phyloP scores from a whole-genome alignment of 2,329 filamentous ascomycete genomes.

The Stagonosporopsis rhizophila region DNA sequence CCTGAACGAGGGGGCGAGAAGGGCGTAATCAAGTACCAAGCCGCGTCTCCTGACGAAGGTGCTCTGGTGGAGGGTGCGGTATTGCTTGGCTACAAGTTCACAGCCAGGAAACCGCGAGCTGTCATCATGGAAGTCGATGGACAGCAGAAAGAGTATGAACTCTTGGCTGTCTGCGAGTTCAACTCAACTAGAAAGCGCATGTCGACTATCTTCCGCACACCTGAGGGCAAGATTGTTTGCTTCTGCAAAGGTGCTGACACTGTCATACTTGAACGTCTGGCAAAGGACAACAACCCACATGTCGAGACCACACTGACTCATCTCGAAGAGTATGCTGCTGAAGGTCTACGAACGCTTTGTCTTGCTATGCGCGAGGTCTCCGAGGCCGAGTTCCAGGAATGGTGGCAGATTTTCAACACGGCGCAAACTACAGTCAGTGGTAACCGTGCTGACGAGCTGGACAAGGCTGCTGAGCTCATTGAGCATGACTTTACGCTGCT shows the following conservation, averaged over 20 bases:
- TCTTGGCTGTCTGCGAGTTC: constrained; percentile 97
- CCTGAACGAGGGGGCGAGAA: constrained; percentile 84
- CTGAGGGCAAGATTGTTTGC: constrained; percentile 90
- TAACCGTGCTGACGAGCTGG: constrained; percentile 90
- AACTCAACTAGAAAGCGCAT: constrained; percentile 97
- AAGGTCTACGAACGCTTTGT: constrained; percentile 93
- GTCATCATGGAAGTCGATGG: constrained; percentile 84
- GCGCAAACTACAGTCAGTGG: constrained; percentile 90
- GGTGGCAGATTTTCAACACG: constrained; percentile 84
- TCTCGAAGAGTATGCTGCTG: constrained; percentile 97
- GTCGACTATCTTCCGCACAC: constrained; percentile 96
- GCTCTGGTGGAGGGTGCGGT: constrained; percentile 94
- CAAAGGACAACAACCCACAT: constrained; percentile 77
- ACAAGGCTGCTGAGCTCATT: constrained; percentile 96
- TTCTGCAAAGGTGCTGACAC: constrained; percentile 98
- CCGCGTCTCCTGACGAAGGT: constrained; percentile 94
- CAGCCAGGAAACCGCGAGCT: constrained; percentile 84
- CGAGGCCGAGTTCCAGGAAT: constrained; percentile 87
- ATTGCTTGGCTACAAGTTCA: constrained; percentile 84
- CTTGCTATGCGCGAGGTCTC: constrained; percentile 92
- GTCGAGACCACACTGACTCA: constrained; percentile 91
- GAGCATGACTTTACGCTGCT: constrained; percentile 91
- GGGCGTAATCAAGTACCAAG: constrained; percentile 93
- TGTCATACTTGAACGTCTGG: constrained; percentile 90
- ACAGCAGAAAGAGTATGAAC: constrained; percentile 77